Conservation (phyloP, 2,329 filamentous ascomycete species). For the Fusarium nematophilum region DNA sequence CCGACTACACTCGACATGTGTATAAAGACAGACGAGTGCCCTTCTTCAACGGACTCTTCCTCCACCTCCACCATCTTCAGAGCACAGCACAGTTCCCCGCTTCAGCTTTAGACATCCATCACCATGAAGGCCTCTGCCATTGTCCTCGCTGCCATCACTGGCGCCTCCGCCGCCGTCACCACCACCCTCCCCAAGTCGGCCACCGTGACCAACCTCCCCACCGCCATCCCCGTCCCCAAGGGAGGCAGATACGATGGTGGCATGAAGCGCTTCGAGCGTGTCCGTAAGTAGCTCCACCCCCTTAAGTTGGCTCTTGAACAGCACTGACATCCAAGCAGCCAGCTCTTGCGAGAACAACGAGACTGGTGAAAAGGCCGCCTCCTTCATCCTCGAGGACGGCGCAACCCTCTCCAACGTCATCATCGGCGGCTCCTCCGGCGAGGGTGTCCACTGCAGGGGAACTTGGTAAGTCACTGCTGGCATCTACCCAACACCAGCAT, state of each 20-base stretch:
- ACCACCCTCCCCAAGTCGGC: not conserved
- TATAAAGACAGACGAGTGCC: not conserved
- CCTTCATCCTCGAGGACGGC: conserved; percentile 54
- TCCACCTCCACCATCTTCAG: not conserved
- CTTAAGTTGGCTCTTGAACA: too few relatives aligned
- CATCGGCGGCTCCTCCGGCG: conserved; percentile 59
- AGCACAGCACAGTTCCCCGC: not conserved
- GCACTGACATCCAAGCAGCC: too few relatives aligned
- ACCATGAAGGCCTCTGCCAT: conserved; percentile 4
- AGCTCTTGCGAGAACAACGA: not conserved
- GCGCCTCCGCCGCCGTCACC: not conserved
- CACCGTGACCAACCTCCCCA: not conserved
- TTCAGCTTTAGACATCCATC: too few relatives aligned
- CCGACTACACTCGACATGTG: not conserved
- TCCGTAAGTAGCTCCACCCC: not conserved
- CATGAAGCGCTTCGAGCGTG: conserved; percentile 5
- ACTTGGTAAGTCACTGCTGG: conserved; percentile 43
- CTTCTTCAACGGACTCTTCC: not conserved
- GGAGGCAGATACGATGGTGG: not conserved
- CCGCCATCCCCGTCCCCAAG: not conserved
- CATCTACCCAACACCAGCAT: too few relatives aligned
- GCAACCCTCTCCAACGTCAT: conserved; percentile 62
- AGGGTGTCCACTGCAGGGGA: conserved; percentile 61
- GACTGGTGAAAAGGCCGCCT: conserved; percentile 1
- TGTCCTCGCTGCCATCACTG: conserved; percentile 1